Evolutionary conservation across 768 basidiomycete species (phyloP), one percentile per base, ranked within the genome.

Genomic region (Kondoa subrosea): DNA sequence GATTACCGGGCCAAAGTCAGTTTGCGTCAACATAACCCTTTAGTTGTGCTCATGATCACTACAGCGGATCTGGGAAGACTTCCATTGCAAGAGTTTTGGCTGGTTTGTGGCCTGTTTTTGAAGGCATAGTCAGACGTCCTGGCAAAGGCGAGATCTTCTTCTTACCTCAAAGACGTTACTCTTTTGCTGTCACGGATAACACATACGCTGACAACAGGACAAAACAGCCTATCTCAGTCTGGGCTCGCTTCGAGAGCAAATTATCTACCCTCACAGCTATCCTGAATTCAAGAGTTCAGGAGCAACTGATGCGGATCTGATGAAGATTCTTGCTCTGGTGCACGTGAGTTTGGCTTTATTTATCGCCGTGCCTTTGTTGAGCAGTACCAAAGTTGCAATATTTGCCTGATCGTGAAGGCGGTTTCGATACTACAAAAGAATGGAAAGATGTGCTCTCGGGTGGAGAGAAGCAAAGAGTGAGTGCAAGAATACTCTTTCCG

Each of bases 391-490:
- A 50, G 40, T 76, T 97, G 70, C 86, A 81, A 21, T 96, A 96
- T 76, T 76, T 96, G 27, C 87, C 89, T 1, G 82, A 82, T 58
- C 79, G 93, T 30, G 93, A 95, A 76, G 92, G 93, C 0, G 91
- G 92, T 0, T 88, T 89, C 85, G 81, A 80, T 69, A 87, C 89
- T 30, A 79, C 86, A 74, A 96, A 95, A 78, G 92, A 96, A 77
- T 97, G 92, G 92, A 83, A 90, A 71, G 90, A 95, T 78, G 89
- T 96, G 58, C 78, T 93, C 73, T 91, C 89, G 72, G 93, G 93
- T 0, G 93, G 93, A 0, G 93, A 96, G 82, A 96, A 95, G 78
- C 93, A 97, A 77, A 78, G 92, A 74, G 86, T 87, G 69, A 50
- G 83, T n/a, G n/a, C n/a, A 74, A 29, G 56, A n/a, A n/a, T n/a